Evolutionary conservation across 768 basidiomycete species (phyloP).

Genomic region (Tricholoma furcatifolium): DNA sequence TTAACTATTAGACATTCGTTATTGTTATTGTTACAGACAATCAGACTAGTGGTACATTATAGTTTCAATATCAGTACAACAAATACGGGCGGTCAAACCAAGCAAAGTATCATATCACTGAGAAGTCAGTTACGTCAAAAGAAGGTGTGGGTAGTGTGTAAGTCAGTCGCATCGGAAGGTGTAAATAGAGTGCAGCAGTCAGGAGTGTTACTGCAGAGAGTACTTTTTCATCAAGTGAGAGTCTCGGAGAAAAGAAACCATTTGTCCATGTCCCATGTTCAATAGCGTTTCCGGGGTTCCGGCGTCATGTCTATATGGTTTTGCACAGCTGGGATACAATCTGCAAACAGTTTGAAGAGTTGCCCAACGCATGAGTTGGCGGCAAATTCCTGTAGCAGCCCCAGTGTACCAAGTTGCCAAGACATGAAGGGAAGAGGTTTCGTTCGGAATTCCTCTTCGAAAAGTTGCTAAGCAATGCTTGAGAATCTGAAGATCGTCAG

Average conservation of each 20-base stretch:
- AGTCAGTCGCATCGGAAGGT: no score
- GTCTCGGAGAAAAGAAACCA: background rate
- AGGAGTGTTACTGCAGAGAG: no score
- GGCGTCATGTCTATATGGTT: background rate
- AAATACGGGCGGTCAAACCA: background rate
- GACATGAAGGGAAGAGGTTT: constrained; percentile 7
- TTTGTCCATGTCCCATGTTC: background rate
- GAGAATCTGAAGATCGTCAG: background rate
- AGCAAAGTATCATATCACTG: background rate
- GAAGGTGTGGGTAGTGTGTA: no score
- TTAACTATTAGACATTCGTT: no score
- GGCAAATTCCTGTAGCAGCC: constrained; percentile 5
- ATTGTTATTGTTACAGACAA: no score
- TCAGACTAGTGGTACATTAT: no score
- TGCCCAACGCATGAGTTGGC: background rate
- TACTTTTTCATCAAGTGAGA: no score
- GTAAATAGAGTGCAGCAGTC: no score
- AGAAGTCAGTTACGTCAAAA: no score
- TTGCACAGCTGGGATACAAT: constrained; percentile 15
- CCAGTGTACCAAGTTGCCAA: constrained; percentile 13
- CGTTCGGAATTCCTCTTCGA: constrained; percentile 1
- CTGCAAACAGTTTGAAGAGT: constrained; percentile 6
- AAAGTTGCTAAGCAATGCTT: constrained; percentile 8
- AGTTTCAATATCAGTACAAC: background rate
- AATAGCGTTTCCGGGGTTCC: background rate